Percentiles rank a stretch among this genome's conserved stretches.
phyloP scores from a whole-genome alignment of 2,329 filamentous ascomycete genomes.

The Phyllosticta citrichinensis region DNA sequence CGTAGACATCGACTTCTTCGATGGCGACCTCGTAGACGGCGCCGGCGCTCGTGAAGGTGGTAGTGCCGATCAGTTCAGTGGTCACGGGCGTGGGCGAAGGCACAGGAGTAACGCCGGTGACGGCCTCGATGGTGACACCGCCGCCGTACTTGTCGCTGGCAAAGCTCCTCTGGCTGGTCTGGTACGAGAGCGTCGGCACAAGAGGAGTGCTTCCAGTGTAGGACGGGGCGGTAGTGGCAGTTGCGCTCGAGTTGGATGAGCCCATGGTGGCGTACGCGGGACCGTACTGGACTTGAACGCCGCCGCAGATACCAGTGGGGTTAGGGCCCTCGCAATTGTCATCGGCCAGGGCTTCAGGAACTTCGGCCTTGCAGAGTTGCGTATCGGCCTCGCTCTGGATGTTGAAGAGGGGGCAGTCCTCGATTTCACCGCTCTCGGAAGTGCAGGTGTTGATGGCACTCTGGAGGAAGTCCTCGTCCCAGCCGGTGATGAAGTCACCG shows the following conservation, averaged over 20 bases:
- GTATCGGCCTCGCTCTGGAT: constrained; percentile 51
- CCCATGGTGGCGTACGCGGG: constrained; percentile 30
- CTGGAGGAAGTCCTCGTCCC: constrained; percentile 57
- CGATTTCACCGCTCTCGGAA: constrained; percentile 54
- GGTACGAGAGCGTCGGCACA: constrained; percentile 26
- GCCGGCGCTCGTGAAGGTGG: constrained; percentile 32
- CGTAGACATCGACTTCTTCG: constrained; percentile 33
- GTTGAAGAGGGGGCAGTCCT: constrained; percentile 66
- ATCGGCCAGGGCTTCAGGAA: constrained; percentile 43
- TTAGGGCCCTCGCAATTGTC: constrained; percentile 53
- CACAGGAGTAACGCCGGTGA: constrained; percentile 13
- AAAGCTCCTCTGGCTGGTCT: constrained; percentile 18
- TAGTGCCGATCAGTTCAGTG: constrained; percentile 26
- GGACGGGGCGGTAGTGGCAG: constrained; percentile 5
- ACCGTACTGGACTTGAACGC: constrained; percentile 40
- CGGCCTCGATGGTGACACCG: constrained; percentile 24
- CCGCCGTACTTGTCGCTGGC: constrained; percentile 24
- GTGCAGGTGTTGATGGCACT: constrained; percentile 65
- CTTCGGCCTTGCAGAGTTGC: constrained; percentile 50
- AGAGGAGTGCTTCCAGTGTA: constrained; percentile 14
- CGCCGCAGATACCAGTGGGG: constrained; percentile 53
- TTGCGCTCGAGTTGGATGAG: constrained; percentile 14
- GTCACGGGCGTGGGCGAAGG: constrained; percentile 8
- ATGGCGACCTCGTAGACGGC: constrained; percentile 36
- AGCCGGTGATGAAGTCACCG: constrained; percentile 62